Conservation (phyloP, 495 filamentous ascomycete species). For the Daldinia loculata region DNA sequence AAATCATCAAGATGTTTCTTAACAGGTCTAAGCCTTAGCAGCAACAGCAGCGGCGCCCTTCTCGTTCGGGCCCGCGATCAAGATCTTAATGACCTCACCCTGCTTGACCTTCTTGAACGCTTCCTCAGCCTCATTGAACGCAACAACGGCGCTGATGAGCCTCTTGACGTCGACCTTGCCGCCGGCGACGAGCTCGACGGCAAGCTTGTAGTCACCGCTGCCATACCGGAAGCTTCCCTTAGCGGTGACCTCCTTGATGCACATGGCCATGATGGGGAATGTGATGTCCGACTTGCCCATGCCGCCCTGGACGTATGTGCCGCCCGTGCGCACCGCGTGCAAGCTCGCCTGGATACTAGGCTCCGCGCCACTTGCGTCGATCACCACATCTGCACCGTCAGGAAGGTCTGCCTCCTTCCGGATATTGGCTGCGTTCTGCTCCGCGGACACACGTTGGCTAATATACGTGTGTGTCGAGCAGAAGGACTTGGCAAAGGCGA, state of each 20-base stretch:
- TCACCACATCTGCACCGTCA: conserved; percentile 75
- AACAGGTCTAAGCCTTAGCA: conserved; percentile 4
- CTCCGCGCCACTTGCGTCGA: conserved; percentile 87
- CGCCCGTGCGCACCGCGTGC: conserved; percentile 73
- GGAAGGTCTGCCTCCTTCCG: conserved; percentile 53
- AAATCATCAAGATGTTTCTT: background rate
- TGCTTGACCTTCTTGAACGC: conserved; percentile 81
- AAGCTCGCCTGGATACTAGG: conserved; percentile 77
- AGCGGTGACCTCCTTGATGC: conserved; percentile 81
- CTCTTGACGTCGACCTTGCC: conserved; percentile 74
- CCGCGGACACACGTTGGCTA: conserved; percentile 63
- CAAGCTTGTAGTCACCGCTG: conserved; percentile 80
- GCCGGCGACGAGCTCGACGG: conserved; percentile 71
- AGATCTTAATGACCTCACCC: conserved; percentile 83
- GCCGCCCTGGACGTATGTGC: conserved; percentile 85
- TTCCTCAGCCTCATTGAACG: conserved; percentile 75
- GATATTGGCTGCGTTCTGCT: conserved; percentile 72
- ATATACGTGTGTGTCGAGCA: conserved; percentile 72
- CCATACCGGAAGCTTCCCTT: conserved; percentile 87
- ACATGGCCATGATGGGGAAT: conserved; percentile 83
- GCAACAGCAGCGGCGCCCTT: background rate
- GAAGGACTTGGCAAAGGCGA: conserved; percentile 74
- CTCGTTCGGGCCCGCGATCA: conserved; percentile 74
- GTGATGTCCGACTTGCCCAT: conserved; percentile 80
- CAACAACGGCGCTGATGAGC: conserved; percentile 73